Evolutionary conservation across 768 basidiomycete genomes (phyloP).

Genomic region (Phallus indusiatus): DNA sequence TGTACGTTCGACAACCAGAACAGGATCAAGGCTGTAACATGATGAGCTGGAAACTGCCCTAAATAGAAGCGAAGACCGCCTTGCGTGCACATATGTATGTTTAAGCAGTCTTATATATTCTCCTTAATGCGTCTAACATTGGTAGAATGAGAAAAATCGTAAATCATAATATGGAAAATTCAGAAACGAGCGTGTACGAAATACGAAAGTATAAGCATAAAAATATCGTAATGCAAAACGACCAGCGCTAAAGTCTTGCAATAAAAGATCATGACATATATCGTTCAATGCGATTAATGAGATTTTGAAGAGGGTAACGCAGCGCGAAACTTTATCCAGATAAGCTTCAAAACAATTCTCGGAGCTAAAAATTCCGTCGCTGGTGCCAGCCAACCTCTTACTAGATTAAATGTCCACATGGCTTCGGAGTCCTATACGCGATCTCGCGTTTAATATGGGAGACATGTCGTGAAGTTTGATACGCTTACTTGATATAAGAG

Average conservation of each 20-base stretch:
- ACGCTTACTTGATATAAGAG: not conserved
- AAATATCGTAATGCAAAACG: not conserved
- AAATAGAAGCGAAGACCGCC: too few relatives aligned
- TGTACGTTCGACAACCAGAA: too few relatives aligned
- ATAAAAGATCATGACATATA: too few relatives aligned
- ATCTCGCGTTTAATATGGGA: not conserved
- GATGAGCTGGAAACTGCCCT: too few relatives aligned
- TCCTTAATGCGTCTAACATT: too few relatives aligned
- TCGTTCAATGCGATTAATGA: too few relatives aligned
- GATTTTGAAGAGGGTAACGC: not conserved
- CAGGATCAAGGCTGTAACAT: too few relatives aligned
- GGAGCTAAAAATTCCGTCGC: constrained; percentile 3
- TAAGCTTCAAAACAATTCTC: not conserved
- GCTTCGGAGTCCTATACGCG: constrained; percentile 2
- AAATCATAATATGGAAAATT: not conserved
- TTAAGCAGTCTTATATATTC: too few relatives aligned
- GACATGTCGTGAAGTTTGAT: not conserved
- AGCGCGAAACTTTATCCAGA: not conserved
- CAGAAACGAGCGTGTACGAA: not conserved
- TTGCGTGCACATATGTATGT: too few relatives aligned
- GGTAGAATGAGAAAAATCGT: not conserved
- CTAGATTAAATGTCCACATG: not conserved
- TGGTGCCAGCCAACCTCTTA: not conserved
- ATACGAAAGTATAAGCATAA: not conserved
- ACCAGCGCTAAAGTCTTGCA: too few relatives aligned